Conservation (phyloP, 225 moss, liverwort and hornwort genomes). For the Straminergon stramineum region DNA sequence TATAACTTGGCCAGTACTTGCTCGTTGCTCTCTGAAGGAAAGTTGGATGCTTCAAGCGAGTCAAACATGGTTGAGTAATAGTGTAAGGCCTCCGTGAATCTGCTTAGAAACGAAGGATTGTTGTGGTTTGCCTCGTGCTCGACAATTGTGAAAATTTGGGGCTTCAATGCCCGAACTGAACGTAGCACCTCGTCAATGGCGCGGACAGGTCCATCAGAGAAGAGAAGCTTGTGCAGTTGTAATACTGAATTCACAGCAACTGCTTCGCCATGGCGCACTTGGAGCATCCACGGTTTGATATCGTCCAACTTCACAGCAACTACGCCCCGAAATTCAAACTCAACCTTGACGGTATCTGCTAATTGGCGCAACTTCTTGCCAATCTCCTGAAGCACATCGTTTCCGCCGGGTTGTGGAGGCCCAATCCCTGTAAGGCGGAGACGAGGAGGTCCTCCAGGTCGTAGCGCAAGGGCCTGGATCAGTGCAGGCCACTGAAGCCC, state of each 20-base stretch:
- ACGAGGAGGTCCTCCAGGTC: slow-evolving; percentile 56
- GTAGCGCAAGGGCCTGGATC: slow-evolving; percentile 63
- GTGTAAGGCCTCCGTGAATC: slow-evolving; percentile 67
- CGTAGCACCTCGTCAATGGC: slow-evolving; percentile 56
- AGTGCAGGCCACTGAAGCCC: slow-evolving; percentile 79
- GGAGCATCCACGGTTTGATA: slow-evolving; percentile 67
- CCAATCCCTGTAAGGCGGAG: slow-evolving; percentile 75
- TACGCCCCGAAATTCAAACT: slow-evolving; percentile 66
- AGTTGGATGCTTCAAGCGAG: slow-evolving; percentile 56
- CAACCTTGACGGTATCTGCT: slow-evolving; percentile 47
- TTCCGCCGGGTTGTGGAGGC: slow-evolving; percentile 38
- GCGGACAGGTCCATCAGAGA: slow-evolving; percentile 16
- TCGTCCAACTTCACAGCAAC: slow-evolving; percentile 57
- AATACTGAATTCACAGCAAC: slow-evolving; percentile 64
- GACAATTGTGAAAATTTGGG: slow-evolving; percentile 53
- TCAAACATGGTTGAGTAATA: slow-evolving; percentile 80
- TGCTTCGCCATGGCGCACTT: slow-evolving; percentile 54
- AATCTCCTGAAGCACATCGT: slow-evolving; percentile 60
- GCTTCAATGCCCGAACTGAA: slow-evolving; percentile 33
- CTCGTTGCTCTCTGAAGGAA: slow-evolving; percentile 32
- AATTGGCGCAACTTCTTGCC: slow-evolving; percentile 58
- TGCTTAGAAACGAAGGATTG: slow-evolving; percentile 39
- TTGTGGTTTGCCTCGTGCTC: slow-evolving; percentile 82
- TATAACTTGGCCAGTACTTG: slow-evolving; percentile 60
- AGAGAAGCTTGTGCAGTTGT: slow-evolving; percentile 55